These are phyloP conservation scores for Botrytis hyacinthi DNA, from an alignment of 2,329 filamentous ascomycete genomes.

Conservation along the genomic window DNA sequence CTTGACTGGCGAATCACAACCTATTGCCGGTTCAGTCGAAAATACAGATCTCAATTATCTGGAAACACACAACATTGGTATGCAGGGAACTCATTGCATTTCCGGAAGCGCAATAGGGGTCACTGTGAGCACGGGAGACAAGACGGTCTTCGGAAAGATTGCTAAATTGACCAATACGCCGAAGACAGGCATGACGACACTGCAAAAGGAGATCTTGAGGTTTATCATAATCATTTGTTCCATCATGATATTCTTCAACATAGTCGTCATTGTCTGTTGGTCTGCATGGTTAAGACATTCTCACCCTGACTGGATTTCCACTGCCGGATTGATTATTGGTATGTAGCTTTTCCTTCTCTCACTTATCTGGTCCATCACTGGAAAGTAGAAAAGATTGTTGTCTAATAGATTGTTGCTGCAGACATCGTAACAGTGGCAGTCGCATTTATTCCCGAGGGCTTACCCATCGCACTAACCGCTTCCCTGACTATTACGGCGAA, in stretches of 20 bases:
- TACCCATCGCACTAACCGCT: constrained; percentile 66
- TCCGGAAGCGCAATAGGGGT: constrained; percentile 65
- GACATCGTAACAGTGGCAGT: constrained; percentile 45
- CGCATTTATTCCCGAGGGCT: constrained; percentile 71
- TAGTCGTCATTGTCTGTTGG: constrained; percentile 66
- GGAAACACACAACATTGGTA: constrained; percentile 70
- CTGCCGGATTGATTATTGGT: constrained; percentile 65
- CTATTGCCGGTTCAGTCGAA: constrained; percentile 60
- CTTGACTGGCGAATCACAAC: constrained; percentile 67
- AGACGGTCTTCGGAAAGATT: constrained; percentile 72
- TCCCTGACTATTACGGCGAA: constrained; percentile 73
- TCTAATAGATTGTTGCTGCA: not conserved
- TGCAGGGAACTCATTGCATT: constrained; percentile 76
- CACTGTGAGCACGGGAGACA: constrained; percentile 68
- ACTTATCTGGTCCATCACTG: constrained; percentile 43
- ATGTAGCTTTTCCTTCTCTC: constrained; percentile 53
- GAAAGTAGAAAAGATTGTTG: not conserved
- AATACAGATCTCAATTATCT: constrained; percentile 70
- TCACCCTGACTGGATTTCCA: constrained; percentile 68
- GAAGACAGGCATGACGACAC: constrained; percentile 62
- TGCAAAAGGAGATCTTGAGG: constrained; percentile 69
- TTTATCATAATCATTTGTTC: constrained; percentile 68
- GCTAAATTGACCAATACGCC: constrained; percentile 68
- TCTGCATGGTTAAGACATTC: constrained; percentile 62
- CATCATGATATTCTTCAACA: constrained; percentile 63